Base-by-base conservation (phyloP, 139 green algal genomes). In the Picochlorum sp. region DNA sequence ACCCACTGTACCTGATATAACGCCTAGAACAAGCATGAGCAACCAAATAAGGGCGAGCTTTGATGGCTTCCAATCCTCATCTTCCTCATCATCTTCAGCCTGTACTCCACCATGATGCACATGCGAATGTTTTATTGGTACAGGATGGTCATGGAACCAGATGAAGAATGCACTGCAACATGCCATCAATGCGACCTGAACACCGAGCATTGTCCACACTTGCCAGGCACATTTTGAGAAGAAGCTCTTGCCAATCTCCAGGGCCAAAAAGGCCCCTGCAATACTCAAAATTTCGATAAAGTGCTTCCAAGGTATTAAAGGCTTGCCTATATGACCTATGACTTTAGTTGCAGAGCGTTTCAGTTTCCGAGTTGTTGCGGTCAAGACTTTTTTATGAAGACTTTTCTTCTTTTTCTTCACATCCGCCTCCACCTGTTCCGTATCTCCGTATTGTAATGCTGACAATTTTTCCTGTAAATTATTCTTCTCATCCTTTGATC, bases 181-280 rank as follows among this genome's bases (percentile, higher is more conserved):
- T 31, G 23, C 44, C 21, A 65, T 26, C 13, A 65, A 20, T 18
- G 57, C 15, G 6, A 63, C 67, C 14, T 73, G 67, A 26, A 18
- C 45, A 16, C 37, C 67, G 20, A 63, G 52, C 7, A 73, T 21
- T n/a, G 57, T 30, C 11, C 38, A 57, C 31, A 23, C 49, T 55
- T 67, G 58, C 55, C 56, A 73, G 44, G 38, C 45, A 31, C 67
- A 73, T 37, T 60, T 57, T 3, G 24, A 18, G 44, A 56, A 73
- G 3, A 20, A 34, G 3, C 41, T 45, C 45, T 73, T 73, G 24
- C 67, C 57, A 10, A 73, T 13, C 57, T 73, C 55, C 16, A 56
- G 24, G 6, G 4, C 49, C 28, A 62, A 20, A 57, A 69, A 16
- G 6, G 23, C 58, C 18, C n/a, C 58, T 26, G 21, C 58, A 18